These are phyloP conservation scores for Pseudoturritis turrita DNA, from an alignment of 345 rosid species.

Conservation along the genomic window DNA sequence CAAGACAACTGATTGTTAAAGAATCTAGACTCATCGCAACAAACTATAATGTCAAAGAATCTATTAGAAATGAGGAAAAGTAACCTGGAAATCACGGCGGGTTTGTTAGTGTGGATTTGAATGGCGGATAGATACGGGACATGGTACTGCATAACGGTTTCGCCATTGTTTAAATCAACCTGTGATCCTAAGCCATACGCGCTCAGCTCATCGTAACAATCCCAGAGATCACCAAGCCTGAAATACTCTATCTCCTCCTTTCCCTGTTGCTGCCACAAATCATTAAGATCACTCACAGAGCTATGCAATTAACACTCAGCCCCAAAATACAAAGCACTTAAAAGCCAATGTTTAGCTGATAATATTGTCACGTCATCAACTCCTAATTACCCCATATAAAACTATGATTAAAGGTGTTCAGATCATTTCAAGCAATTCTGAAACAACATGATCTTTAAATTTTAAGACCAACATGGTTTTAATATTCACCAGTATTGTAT, in stretches of 20 bases:
- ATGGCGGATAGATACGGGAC: constrained; percentile 74
- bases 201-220: constrained; percentile 63
- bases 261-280: constrained; percentile 44
- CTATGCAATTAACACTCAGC: constrained; percentile 26
- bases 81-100: constrained; percentile 50
- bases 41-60: not conserved
- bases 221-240: constrained; percentile 66
- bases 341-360: not conserved
- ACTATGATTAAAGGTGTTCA: not conserved
- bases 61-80: not conserved
- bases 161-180: constrained; percentile 33
- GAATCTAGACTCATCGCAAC: not conserved
- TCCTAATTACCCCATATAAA: not conserved
- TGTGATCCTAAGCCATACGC: constrained; percentile 61
- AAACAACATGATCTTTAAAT: not conserved
- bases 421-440: not conserved
- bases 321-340: too few species aligned
- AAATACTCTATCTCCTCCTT: constrained; percentile 52
- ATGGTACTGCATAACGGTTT: constrained; percentile 48
- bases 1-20: not conserved
- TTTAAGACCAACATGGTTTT: not conserved
- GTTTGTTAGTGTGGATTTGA: constrained; percentile 53
- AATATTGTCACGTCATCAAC: not conserved
- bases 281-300: constrained; percentile 32
- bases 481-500: not conserved